Conservation (phyloP, 192 early-diverging fungal species). For the Backusella sp. region DNA sequence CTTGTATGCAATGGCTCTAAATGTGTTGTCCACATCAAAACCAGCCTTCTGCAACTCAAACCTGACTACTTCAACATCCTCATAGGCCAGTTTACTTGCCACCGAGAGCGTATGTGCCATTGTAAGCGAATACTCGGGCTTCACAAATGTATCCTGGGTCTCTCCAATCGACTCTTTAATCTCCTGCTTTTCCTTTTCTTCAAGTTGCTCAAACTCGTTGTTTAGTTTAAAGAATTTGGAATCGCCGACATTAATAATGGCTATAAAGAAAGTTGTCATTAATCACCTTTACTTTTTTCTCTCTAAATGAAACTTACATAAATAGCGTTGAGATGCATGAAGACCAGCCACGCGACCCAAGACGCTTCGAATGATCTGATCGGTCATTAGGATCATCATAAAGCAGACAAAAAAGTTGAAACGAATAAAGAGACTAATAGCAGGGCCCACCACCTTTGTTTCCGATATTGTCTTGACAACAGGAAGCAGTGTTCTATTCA, state of each 20-base stretch:
- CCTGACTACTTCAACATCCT: constrained; percentile 49
- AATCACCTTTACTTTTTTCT: not conserved
- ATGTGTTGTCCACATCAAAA: constrained; percentile 49
- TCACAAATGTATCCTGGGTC: constrained; percentile 8
- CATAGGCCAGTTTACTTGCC: constrained; percentile 50
- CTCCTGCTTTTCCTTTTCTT: not conserved
- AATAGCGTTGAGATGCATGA: constrained; percentile 24
- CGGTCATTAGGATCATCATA: constrained; percentile 22
- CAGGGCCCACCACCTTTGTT: constrained; percentile 23
- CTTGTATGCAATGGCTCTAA: constrained; percentile 51
- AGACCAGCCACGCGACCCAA: constrained; percentile 28
- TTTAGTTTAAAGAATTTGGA: constrained; percentile 22
- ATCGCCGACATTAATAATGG: constrained; percentile 37
- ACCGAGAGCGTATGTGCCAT: constrained; percentile 50
- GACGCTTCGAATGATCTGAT: constrained; percentile 22
- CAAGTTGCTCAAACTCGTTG: constrained; percentile 1
- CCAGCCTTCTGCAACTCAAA: constrained; percentile 49
- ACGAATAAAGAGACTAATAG: constrained; percentile 25
- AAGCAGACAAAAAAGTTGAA: constrained; percentile 33
- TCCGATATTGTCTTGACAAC: constrained; percentile 23
- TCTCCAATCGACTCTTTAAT: constrained; percentile 4
- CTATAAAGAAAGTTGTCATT: constrained; percentile 8
- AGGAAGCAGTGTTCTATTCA: constrained; percentile 17
- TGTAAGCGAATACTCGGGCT: constrained; percentile 44
- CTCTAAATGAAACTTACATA: constrained; percentile 22